These are phyloP conservation scores for Trypanosoma platydactyli DNA, from an alignment of 208 protist genomes.

Conservation along the genomic window DNA sequence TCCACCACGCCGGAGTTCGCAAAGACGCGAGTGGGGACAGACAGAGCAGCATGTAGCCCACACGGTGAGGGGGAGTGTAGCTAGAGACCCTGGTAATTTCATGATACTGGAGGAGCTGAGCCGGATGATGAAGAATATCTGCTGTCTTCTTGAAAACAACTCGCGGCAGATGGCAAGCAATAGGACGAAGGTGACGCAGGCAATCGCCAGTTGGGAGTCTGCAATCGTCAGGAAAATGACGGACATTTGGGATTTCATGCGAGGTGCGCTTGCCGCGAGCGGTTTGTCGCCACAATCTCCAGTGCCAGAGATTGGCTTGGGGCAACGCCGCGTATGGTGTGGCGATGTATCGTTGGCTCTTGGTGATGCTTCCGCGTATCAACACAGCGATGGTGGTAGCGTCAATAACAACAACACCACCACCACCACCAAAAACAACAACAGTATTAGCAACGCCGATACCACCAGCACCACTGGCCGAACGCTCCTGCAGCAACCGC, in stretches of 20 bases:
- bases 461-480: not conserved
- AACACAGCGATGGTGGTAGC: not conserved
- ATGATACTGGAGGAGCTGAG: conserved; percentile 25
- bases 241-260: conserved; percentile 19
- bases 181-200: conserved; percentile 9
- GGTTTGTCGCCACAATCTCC: not conserved
- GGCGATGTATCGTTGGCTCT: not conserved
- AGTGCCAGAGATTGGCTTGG: not conserved
- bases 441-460: not conserved
- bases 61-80: not conserved
- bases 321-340: not conserved
- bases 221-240: conserved; percentile 24
- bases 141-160: conserved; percentile 46
- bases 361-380: not conserved
- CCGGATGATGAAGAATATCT: conserved; percentile 56
- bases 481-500: not conserved
- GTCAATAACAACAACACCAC: not conserved
- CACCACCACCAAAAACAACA: too few species aligned
- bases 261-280: not conserved
- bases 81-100: conserved; percentile 5
- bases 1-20: conserved; percentile 1
- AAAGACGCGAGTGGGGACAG: not conserved
- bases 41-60: not conserved
- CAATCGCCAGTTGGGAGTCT: conserved; percentile 35
- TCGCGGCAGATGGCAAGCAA: conserved; percentile 22